phyloP scores from a whole-genome alignment of 805 yeast genomes.

The Suhomyces pyralidae region DNA sequence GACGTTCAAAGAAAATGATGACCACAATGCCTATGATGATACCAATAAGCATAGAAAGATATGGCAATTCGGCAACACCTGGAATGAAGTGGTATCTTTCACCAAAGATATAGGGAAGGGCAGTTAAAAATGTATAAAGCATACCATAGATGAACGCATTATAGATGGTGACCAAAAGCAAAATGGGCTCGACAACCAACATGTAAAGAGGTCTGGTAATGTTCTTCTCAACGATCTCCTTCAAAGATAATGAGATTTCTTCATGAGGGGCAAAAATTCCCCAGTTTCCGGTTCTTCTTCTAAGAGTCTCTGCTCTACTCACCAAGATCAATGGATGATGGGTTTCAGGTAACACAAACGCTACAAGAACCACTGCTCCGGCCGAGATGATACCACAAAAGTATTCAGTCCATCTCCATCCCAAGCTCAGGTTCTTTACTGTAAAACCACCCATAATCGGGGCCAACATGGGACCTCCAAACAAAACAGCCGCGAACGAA shows the following conservation, averaged over 20 bases:
- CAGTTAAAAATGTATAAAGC: conserved; percentile 44
- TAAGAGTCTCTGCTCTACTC: conserved; percentile 31
- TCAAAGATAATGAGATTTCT: conserved; percentile 27
- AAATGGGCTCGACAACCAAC: conserved; percentile 42
- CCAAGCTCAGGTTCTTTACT: conserved; percentile 34
- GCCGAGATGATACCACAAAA: conserved; percentile 42
- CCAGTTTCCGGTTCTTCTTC: conserved; percentile 42
- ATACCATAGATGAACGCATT: conserved; percentile 50
- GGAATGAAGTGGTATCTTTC: conserved; percentile 22
- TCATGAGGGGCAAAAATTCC: conserved; percentile 39
- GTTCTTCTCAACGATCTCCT: conserved; percentile 35
- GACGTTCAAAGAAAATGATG: conserved; percentile 26
- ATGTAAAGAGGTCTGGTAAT: conserved; percentile 37
- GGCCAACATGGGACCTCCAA: conserved; percentile 76
- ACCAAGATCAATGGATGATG: conserved; percentile 38
- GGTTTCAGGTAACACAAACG: conserved; percentile 36
- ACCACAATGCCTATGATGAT: conserved; percentile 28
- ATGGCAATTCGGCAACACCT: conserved; percentile 27
- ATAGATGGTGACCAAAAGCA: conserved; percentile 42
- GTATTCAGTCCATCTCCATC: conserved; percentile 62
- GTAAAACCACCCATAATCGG: conserved; percentile 58
- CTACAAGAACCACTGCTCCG: conserved; percentile 28
- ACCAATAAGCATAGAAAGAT: conserved; percentile 37
- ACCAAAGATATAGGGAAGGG: conserved; percentile 45
- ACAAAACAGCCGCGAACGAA: conserved; percentile 68